Percentiles rank a stretch among this genome's conserved stretches.
phyloP scores from a whole-genome alignment of 2,329 filamentous ascomycete species.

The Fusarium pininemorale region DNA sequence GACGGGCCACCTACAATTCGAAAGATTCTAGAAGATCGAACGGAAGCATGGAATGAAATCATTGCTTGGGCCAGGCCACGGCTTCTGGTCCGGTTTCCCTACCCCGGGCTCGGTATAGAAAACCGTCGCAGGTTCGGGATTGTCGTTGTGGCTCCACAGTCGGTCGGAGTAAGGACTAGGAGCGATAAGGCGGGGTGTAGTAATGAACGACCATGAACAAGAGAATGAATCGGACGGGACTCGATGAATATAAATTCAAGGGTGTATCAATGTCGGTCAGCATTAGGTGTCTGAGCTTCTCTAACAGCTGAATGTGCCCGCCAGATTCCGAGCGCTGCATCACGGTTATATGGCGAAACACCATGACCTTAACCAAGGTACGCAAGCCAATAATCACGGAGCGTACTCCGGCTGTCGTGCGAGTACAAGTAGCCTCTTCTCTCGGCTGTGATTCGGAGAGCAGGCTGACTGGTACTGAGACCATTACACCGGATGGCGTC shows the following conservation, averaged over 20 bases:
- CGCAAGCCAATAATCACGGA: constrained; percentile 22
- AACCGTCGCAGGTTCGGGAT: constrained; percentile 34
- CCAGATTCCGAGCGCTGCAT: constrained; percentile 13
- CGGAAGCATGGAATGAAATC: constrained; percentile 22
- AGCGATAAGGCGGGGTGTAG: constrained; percentile 19
- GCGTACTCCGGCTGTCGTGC: constrained; percentile 31
- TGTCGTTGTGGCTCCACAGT: constrained; percentile 30
- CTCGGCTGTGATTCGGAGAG: constrained; percentile 34
- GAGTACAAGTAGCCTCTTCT: constrained; percentile 33
- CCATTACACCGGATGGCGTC: constrained; percentile 34
- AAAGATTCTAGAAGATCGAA: constrained; percentile 11
- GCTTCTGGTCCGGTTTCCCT: constrained; percentile 26
- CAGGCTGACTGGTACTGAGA: constrained; percentile 34
- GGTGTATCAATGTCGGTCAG: background rate
- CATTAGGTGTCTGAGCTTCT: constrained; percentile 11
- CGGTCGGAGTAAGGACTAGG: constrained; percentile 24
- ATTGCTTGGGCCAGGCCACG: constrained; percentile 24
- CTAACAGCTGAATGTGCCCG: constrained; percentile 3
- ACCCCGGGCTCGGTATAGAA: constrained; percentile 31
- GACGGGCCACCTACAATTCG: background rate
- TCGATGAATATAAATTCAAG: constrained; percentile 13
- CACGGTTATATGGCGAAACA: constrained; percentile 27
- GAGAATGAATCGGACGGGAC: constrained; percentile 34
- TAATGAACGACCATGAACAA: constrained; percentile 31
- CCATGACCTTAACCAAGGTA: background rate